These are phyloP conservation scores for Davidsoniella virescens DNA, from an alignment of 2,329 filamentous ascomycete genomes.

Conservation along the genomic window DNA sequence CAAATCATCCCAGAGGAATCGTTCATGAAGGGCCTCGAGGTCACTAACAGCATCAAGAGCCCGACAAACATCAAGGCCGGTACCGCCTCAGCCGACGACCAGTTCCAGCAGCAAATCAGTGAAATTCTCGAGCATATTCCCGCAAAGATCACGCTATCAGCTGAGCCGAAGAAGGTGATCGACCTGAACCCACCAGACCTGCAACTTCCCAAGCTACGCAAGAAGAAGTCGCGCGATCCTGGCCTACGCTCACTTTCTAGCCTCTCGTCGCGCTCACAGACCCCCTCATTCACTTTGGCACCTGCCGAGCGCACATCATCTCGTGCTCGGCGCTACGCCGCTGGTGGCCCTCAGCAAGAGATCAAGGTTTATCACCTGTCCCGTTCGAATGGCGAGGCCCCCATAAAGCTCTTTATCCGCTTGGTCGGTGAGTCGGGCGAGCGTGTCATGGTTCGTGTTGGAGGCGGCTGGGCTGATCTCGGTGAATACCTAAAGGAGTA, in stretches of 20 bases:
- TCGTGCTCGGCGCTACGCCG: conserved; percentile 24
- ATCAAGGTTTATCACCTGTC: conserved; percentile 89
- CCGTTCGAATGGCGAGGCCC: conserved; percentile 64
- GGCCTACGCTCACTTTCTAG: conserved; percentile 35
- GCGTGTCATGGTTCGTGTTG: conserved; percentile 93
- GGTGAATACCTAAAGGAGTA: conserved; percentile 92
- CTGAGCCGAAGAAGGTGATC: conserved; percentile 26
- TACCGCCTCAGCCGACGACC: conserved; percentile 34
- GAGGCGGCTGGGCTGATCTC: conserved; percentile 94
- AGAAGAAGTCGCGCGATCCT: conserved; percentile 26
- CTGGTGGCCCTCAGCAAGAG: conserved; percentile 36
- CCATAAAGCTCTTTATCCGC: conserved; percentile 88
- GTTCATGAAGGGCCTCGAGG: conserved; percentile 31
- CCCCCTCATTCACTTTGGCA: conserved; percentile 53
- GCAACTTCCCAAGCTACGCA: conserved; percentile 29
- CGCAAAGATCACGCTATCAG: conserved; percentile 58
- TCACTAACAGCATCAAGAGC: conserved; percentile 18
- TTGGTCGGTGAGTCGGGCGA: conserved; percentile 81
- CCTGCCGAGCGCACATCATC: conserved; percentile 37
- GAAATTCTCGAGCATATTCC: conserved; percentile 65
- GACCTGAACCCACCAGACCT: conserved; percentile 44
- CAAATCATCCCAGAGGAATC: conserved; percentile 16
- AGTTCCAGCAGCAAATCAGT: conserved; percentile 65
- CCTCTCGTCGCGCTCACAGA: conserved; percentile 39
- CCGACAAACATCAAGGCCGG: conserved; percentile 17